These are phyloP conservation scores for Lathyrus aphaca DNA, from an alignment of 306 rosid genomes.

Conservation along the genomic window DNA sequence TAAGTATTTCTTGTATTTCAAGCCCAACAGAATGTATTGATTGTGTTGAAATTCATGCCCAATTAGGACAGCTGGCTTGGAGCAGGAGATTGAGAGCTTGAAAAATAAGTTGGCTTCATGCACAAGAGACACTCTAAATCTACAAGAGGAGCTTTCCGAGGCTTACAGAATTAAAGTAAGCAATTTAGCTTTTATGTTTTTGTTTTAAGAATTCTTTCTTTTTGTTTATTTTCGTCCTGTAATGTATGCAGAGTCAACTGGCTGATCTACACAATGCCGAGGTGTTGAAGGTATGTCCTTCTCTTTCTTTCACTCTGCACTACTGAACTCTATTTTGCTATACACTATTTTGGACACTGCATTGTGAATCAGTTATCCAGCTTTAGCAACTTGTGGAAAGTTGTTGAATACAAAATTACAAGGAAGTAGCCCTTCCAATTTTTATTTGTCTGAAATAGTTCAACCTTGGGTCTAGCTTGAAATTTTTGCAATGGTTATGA, in stretches of 20 bases:
- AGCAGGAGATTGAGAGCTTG: slow-evolving; percentile 95
- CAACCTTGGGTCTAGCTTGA: slow-evolving; percentile 32
- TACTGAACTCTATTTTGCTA: slow-evolving; percentile 15
- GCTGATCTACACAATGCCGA: slow-evolving; percentile 87
- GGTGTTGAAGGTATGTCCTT: slow-evolving; percentile 69
- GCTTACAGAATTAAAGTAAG: slow-evolving; percentile 93
- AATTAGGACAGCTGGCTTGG: slow-evolving; percentile 98
- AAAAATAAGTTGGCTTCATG: slow-evolving; percentile 73
- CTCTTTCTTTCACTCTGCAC: background rate
- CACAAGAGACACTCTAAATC: slow-evolving; percentile 72
- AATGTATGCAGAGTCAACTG: slow-evolving; percentile 73
- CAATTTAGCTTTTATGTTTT: slow-evolving; percentile 27
- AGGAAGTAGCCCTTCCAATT: background rate
- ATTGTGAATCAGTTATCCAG: slow-evolving; percentile 24
- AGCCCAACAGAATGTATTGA: slow-evolving; percentile 34
- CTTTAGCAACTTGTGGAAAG: slow-evolving; percentile 28
- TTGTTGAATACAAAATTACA: slow-evolving; percentile 25
- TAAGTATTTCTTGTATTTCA: slow-evolving; percentile 7
- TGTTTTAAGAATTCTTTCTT: slow-evolving; percentile 36
- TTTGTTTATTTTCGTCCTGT: slow-evolving; percentile 43
- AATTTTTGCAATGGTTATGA: slow-evolving; percentile 37
- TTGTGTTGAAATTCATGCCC: slow-evolving; percentile 44
- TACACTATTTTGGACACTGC: slow-evolving; percentile 9
- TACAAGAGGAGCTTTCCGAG: slow-evolving; percentile 94
- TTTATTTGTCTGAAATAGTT: slow-evolving; percentile 23